Percentiles rank a stretch among this genome's conserved stretches.
Evolutionary conservation across 805 yeast species (phyloP).

Genomic region (Myxozyma monticola): DNA sequence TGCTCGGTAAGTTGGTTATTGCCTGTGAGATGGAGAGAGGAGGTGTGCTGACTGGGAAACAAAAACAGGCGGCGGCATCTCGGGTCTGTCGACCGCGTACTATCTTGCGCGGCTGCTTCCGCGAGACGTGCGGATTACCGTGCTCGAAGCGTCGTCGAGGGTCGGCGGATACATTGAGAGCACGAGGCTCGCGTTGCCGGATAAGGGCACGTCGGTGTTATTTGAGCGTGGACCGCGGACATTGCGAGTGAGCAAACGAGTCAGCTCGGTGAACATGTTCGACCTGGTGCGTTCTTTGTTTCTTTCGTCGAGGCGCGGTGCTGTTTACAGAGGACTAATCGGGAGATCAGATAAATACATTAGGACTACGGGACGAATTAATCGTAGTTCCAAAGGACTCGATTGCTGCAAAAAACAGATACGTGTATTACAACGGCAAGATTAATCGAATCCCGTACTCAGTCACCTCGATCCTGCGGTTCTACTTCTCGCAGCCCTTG

Average conservation of each 20-base stretch:
- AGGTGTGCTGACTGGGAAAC: too few species aligned
- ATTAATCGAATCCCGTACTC: slow-evolving; percentile 36
- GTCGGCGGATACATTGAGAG: slow-evolving; percentile 79
- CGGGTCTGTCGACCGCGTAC: slow-evolving; percentile 76
- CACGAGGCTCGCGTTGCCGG: slow-evolving; percentile 30
- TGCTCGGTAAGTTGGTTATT: too few species aligned
- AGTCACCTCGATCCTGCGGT: slow-evolving; percentile 6
- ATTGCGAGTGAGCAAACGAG: slow-evolving; percentile 55
- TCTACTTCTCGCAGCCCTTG: slow-evolving; percentile 32
- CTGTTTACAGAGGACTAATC: neutral
- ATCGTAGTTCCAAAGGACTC: slow-evolving; percentile 59
- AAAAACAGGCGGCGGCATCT: slow-evolving; percentile 89
- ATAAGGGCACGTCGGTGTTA: slow-evolving; percentile 37
- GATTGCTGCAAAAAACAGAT: slow-evolving; percentile 48
- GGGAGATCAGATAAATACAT: slow-evolving; percentile 39
- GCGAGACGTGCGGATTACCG: slow-evolving; percentile 43
- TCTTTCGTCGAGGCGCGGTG: neutral
- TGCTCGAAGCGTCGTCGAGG: slow-evolving; percentile 56
- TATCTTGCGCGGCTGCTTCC: slow-evolving; percentile 44
- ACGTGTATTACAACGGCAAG: slow-evolving; percentile 18
- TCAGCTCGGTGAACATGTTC: slow-evolving; percentile 53
- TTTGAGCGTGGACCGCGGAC: slow-evolving; percentile 93
- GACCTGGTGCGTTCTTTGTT: slow-evolving; percentile 50
- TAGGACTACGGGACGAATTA: slow-evolving; percentile 53
- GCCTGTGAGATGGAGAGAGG: too few species aligned